Conservation (phyloP, 192 early-diverging fungal genomes). For the Backusella morwellensis region DNA sequence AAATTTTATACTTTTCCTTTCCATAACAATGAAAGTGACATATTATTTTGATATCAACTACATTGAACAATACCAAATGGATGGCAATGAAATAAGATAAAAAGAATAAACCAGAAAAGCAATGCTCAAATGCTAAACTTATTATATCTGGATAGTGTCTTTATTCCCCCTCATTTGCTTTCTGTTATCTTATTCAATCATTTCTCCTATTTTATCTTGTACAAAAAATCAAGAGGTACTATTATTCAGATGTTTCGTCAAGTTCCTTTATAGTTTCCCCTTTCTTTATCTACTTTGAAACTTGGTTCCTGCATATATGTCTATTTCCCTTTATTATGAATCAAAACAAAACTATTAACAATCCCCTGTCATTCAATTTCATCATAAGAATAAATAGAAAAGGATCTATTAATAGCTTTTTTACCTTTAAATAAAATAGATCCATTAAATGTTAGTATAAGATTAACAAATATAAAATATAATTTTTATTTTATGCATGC, state of each 20-base stretch:
- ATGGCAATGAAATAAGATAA: not conserved
- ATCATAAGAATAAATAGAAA: not conserved
- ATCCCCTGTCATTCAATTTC: not conserved
- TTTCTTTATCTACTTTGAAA: not conserved
- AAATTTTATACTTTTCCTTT: not conserved
- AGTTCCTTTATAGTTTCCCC: not conserved
- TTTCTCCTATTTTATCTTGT: not conserved
- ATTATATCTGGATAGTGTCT: not conserved
- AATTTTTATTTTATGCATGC: not conserved
- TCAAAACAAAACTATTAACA: not conserved
- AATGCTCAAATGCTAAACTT: too few relatives aligned
- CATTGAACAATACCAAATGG: not conserved
- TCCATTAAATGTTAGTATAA: not conserved
- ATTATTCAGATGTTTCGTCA: not conserved
- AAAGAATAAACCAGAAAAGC: not conserved
- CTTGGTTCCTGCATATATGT: not conserved
- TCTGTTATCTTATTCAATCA: not conserved
- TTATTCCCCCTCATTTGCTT: not conserved
- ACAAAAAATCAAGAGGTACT: not conserved
- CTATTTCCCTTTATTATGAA: not conserved
- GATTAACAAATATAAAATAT: not conserved
- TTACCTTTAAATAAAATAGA: not conserved
- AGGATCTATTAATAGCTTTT: not conserved
- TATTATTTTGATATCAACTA: not conserved
- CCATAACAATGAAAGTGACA: not conserved